Conservation (phyloP, 805 yeast genomes). For the Candida nanaspora region DNA sequence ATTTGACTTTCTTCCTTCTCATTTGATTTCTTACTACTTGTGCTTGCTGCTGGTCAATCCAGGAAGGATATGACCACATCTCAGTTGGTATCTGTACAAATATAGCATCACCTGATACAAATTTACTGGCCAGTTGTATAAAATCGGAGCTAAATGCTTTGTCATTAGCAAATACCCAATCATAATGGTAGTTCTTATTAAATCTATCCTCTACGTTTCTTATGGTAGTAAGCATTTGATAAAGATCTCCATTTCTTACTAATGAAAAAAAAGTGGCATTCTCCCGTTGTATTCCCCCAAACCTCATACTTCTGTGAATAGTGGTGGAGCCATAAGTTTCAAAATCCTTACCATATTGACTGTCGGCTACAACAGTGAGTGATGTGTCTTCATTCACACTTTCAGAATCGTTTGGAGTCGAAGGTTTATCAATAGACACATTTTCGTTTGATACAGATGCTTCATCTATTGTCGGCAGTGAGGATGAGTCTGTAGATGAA, state of each 20-base stretch:
- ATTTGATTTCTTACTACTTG: constrained; percentile 46
- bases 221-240: constrained; percentile 54
- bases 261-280: constrained; percentile 78
- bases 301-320: no score
- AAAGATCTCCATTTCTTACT: constrained; percentile 70
- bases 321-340: no score
- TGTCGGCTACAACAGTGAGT: no score
- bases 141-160: constrained; percentile 79
- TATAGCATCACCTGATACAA: constrained; percentile 69
- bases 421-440: no score
- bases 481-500: no score
- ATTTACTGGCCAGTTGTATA: constrained; percentile 52
- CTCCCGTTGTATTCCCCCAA: constrained; percentile 30
- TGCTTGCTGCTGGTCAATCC: constrained; percentile 68
- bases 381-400: no score
- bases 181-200: constrained; percentile 73
- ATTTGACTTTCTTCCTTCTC: constrained; percentile 45
- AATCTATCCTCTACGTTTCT: constrained; percentile 84
- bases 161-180: constrained; percentile 94
- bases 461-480: no score
- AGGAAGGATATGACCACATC: constrained; percentile 85
- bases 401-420: no score
- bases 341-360: no score
- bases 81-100: constrained; percentile 78
- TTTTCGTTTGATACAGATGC: no score